These are phyloP conservation scores for Schizophyllum amplum DNA, from an alignment of 1,284 basidiomycete genomes.

Conservation along the genomic window DNA sequence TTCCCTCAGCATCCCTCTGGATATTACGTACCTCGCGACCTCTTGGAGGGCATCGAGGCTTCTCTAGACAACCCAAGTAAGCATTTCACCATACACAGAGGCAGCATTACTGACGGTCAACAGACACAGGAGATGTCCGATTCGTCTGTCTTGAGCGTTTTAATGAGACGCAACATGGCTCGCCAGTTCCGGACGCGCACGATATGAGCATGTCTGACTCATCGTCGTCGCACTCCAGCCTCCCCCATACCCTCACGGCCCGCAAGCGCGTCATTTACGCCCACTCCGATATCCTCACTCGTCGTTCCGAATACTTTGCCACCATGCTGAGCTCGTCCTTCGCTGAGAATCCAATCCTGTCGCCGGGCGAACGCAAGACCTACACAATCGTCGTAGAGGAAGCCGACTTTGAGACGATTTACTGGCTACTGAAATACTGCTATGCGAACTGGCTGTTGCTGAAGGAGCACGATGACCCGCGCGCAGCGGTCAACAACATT, in stretches of 20 bases:
- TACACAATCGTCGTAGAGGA: slow-evolving; percentile 72
- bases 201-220: slow-evolving; percentile 12
- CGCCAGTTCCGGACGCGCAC: slow-evolving; percentile 6
- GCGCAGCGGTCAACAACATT: slow-evolving; percentile 52
- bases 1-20: slow-evolving; percentile 60
- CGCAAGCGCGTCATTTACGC: slow-evolving; percentile 72
- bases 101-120: neutral
- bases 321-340: slow-evolving; percentile 74
- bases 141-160: slow-evolving; percentile 65
- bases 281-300: slow-evolving; percentile 68
- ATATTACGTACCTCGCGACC: slow-evolving; percentile 54
- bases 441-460: slow-evolving; percentile 72
- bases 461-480: slow-evolving; percentile 57
- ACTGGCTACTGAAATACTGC: slow-evolving; percentile 77
- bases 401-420: slow-evolving; percentile 75
- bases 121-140: slow-evolving; percentile 43
- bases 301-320: slow-evolving; percentile 73
- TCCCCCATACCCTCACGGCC: slow-evolving; percentile 34
- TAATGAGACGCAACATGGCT: slow-evolving; percentile 22
- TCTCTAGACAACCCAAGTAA: slow-evolving; percentile 58
- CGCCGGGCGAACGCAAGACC: slow-evolving; percentile 45
- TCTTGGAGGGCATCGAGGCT: slow-evolving; percentile 53
- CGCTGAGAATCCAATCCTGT: slow-evolving; percentile 39
- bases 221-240: slow-evolving; percentile 28
- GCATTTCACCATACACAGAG: slow-evolving; percentile 14